Percentiles rank a stretch among this genome's conserved stretches.
These are phyloP conservation scores for Globisporangium sylvaticum DNA, from an alignment of 352 stramenopile genomes.

Conservation along the genomic window DNA sequence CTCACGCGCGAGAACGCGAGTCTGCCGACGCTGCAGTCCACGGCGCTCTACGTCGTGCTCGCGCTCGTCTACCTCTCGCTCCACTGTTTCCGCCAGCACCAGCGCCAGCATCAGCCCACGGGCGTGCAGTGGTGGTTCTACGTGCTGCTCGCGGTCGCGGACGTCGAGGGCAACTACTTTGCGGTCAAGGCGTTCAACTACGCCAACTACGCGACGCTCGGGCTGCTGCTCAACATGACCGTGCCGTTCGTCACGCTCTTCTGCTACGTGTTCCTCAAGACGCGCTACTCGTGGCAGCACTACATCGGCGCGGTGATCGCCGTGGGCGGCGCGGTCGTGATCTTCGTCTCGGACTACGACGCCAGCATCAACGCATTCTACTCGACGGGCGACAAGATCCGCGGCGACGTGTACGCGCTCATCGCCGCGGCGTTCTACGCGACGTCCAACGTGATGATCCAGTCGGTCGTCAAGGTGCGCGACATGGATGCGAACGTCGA, in stretches of 20 bases:
- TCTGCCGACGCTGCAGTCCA: slow-evolving; percentile 57
- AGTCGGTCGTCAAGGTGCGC: slow-evolving; percentile 59
- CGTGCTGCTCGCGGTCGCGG: slow-evolving; percentile 45
- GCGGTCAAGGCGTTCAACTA: slow-evolving; percentile 69
- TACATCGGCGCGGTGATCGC: slow-evolving; percentile 43
- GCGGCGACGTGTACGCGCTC: slow-evolving; percentile 58
- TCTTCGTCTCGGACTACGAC: slow-evolving; percentile 58
- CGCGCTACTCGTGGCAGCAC: slow-evolving; percentile 51
- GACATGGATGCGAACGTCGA: slow-evolving; percentile 58
- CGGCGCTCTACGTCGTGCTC: slow-evolving; percentile 53
- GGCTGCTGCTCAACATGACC: slow-evolving; percentile 64
- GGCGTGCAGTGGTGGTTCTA: slow-evolving; percentile 59
- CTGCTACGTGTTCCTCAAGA: slow-evolving; percentile 67
- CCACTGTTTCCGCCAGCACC: slow-evolving; percentile 21
- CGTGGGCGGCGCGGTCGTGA: slow-evolving; percentile 41
- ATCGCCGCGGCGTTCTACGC: slow-evolving; percentile 58
- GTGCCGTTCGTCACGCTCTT: slow-evolving; percentile 66
- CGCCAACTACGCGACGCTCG: slow-evolving; percentile 64
- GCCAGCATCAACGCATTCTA: slow-evolving; percentile 32
- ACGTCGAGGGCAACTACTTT: slow-evolving; percentile 76
- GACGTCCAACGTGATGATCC: slow-evolving; percentile 70
- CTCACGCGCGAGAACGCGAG: slow-evolving; percentile 44
- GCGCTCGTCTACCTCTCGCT: slow-evolving; percentile 42
- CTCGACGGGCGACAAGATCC: slow-evolving; percentile 32
- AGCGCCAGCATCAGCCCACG: slow-evolving; percentile 23